Conservation (phyloP, 2,329 filamentous ascomycete species). For the Xylariomycetidae sp. region DNA sequence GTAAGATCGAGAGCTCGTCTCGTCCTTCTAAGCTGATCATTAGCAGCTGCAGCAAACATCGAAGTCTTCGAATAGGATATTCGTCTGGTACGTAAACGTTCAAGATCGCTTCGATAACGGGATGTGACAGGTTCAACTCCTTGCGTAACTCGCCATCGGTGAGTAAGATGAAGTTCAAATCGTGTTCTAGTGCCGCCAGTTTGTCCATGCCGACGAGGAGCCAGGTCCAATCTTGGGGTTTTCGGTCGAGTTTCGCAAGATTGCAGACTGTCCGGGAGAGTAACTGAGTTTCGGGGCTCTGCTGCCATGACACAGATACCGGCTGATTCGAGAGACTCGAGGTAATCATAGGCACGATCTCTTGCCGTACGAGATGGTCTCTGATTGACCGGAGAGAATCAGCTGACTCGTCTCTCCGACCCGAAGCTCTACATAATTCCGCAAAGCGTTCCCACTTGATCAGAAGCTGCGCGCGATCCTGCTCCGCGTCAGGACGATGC, state of each 20-base stretch:
- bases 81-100: constrained; percentile 44
- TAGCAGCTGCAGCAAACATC: constrained; percentile 46
- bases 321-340: constrained; percentile 44
- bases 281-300: constrained; percentile 42
- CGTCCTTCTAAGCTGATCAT: constrained; percentile 43
- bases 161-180: constrained; percentile 46
- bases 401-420: constrained; percentile 52
- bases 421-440: constrained; percentile 51
- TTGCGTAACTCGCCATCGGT: constrained; percentile 26
- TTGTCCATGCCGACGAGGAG: constrained; percentile 48
- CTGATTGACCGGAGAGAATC: constrained; percentile 58
- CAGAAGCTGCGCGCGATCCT: constrained; percentile 54
- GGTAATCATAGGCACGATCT: constrained; percentile 51
- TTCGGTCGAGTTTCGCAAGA: constrained; percentile 54
- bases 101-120: constrained; percentile 42
- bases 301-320: constrained; percentile 49
- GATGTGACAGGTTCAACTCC: constrained; percentile 38
- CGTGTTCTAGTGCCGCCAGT: constrained; percentile 56
- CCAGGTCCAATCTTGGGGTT: constrained; percentile 53
- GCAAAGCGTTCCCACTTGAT: constrained; percentile 65
- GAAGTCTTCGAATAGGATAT: constrained; percentile 49
- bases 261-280: constrained; percentile 57
- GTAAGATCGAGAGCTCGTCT: constrained; percentile 34
- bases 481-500: constrained; percentile 48
- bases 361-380: constrained; percentile 54